phyloP scores from a whole-genome alignment of 192 early-diverging fungal genomes.

The Coemansia sp. region DNA sequence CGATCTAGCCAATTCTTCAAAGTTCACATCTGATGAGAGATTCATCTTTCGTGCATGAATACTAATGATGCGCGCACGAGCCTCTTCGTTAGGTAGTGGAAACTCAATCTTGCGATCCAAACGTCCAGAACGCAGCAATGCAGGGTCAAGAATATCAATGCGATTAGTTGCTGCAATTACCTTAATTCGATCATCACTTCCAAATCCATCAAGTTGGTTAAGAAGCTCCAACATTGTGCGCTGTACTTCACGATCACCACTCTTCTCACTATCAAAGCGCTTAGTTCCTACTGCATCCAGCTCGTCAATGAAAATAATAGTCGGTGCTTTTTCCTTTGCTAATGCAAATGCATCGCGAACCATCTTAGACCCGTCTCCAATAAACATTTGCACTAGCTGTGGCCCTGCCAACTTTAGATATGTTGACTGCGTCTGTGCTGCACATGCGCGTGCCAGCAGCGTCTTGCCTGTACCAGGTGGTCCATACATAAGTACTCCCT shows the following conservation, averaged over 20 bases:
- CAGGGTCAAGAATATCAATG: slow-evolving; percentile 90
- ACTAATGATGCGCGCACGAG: slow-evolving; percentile 90
- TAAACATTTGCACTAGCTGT: slow-evolving; percentile 97
- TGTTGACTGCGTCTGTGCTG: slow-evolving; percentile 92
- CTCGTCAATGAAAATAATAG: slow-evolving; percentile 99
- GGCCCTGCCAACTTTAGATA: slow-evolving; percentile 96
- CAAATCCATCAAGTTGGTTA: slow-evolving; percentile 97
- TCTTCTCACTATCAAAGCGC: slow-evolving; percentile 95
- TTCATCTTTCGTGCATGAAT: slow-evolving; percentile 99
- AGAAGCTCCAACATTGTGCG: slow-evolving; percentile 98
- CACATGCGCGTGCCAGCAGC: slow-evolving; percentile 94
- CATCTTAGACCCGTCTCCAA: slow-evolving; percentile 96
- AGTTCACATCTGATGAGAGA: slow-evolving; percentile 90
- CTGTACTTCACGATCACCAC: slow-evolving; percentile 97
- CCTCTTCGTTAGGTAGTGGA: slow-evolving; percentile 89
- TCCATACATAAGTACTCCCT: slow-evolving; percentile 83
- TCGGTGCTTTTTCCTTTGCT: slow-evolving; percentile 97
- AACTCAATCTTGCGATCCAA: slow-evolving; percentile 94
- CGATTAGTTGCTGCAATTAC: slow-evolving; percentile 99
- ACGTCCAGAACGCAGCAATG: slow-evolving; percentile 83
- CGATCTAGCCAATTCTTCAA: slow-evolving; percentile 89
- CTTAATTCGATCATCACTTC: slow-evolving; percentile 94
- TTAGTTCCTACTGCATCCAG: slow-evolving; percentile 99
- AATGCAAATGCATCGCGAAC: slow-evolving; percentile 95
- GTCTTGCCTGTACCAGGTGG: slow-evolving; percentile 89